Evolutionary conservation across 192 early-diverging fungal genomes (phyloP).

Genomic region (Coemansia biformis): DNA sequence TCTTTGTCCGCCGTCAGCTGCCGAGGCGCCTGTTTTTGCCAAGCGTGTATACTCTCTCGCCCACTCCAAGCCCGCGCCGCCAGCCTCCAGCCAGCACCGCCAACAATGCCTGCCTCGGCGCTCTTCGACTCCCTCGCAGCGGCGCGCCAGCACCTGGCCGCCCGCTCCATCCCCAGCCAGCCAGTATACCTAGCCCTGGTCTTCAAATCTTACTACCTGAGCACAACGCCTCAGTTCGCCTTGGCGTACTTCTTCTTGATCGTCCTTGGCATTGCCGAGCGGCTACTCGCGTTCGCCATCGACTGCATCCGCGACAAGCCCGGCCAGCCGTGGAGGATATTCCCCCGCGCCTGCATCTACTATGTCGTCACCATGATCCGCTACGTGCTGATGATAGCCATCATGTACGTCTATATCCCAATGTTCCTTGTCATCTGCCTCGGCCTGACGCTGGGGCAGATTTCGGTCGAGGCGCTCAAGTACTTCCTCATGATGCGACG

Average conservation of each 20-base stretch:
- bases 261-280: conserved; percentile 39
- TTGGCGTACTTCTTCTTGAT: conserved; percentile 45
- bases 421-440: conserved; percentile 34
- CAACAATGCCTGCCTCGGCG: conserved; percentile 4
- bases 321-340: conserved; percentile 49
- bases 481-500: conserved; percentile 29
- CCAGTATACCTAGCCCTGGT: conserved; percentile 36
- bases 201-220: conserved; percentile 38
- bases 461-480: conserved; percentile 32
- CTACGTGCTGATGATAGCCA: conserved; percentile 47
- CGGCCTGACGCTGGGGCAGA: conserved; percentile 43
- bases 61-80: too few relatives aligned
- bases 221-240: conserved; percentile 26
- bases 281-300: conserved; percentile 33
- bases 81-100: too few relatives aligned
- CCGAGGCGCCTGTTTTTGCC: too few relatives aligned
- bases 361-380: conserved; percentile 42
- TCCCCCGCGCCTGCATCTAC: conserved; percentile 46
- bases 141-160: conserved; percentile 21
- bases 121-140: conserved; percentile 21
- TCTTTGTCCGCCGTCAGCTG: too few relatives aligned
- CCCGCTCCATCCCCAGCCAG: conserved; percentile 4
- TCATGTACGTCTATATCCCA: conserved; percentile 35
- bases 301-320: conserved; percentile 46
- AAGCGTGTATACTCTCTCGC: too few relatives aligned